Evolutionary conservation across 371 early-diverging fungal species (phyloP), one percentile per base, ranked within the genome.

Genomic region (Rhizopus sp.): DNA sequence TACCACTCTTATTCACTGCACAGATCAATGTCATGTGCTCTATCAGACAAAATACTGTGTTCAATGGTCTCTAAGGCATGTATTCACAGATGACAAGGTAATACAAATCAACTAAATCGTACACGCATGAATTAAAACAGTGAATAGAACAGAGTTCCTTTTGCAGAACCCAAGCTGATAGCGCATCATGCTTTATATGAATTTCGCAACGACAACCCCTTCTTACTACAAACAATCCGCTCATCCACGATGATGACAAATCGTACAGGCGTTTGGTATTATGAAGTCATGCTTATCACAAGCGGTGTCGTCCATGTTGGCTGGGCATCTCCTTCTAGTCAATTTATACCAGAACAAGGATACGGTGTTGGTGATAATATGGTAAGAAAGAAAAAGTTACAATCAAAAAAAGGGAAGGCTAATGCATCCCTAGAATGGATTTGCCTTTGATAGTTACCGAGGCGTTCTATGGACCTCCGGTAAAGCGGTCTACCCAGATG

Each of bases 291-390:
- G 6, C 56, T 84, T 4, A 46, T 83, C 5, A 83, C 82, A 0
- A 66, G 69, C 16, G 86, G 86, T 5, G 79, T 86, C 44, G 83
- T 86, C 73, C 86, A 84, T 41, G 69, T 85, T 33, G 86, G 86
- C 8, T 85, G 84, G 83, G 84, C 82, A 0, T 83, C 83, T 1
- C 56, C 59, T n/a, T 72, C 76, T 15, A 82, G 84, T 44, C 74
- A 75, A n/a, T 78, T 84, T 51, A 71, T 72, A n/a, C 81, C 83
- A 1, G 83, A 84, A 50, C 83, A 84, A 46, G 83, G 84, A 9
- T 76, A 80, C 38, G 84, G 84, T 38, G 68, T 84, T 8, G 82
- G 84, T 5, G 82, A 84, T 60, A 82, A 84, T 48, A 44, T 69
- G 38, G 83, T 80, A 74, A 68, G 70, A 60, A 17, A 16, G 5